Conservation (phyloP, 1,139 yeast genomes). For the Taphrina deformans region DNA sequence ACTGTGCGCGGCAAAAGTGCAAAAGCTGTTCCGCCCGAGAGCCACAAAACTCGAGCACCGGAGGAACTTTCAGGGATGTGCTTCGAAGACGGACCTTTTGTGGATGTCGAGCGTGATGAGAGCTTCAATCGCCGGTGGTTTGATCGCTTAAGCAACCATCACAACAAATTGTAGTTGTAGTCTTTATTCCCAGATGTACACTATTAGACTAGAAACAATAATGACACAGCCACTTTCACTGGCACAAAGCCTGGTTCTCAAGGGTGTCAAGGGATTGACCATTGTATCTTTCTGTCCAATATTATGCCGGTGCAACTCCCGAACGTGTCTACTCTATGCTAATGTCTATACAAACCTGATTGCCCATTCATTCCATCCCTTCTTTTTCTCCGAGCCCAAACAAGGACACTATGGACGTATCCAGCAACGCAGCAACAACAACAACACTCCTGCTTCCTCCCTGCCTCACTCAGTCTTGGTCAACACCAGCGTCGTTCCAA, state of each 20-base stretch:
- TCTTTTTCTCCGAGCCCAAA: no score
- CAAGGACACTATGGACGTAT: no score
- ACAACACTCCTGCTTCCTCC: no score
- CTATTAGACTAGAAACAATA: neutral
- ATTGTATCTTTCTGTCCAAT: neutral
- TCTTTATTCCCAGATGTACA: no score
- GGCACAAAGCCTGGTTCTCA: no score
- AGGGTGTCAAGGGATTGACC: no score
- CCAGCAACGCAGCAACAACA: no score
- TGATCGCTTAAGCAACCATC: neutral
- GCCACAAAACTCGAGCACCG: neutral
- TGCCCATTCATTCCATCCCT: neutral
- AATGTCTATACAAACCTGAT: neutral
- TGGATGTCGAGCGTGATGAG: constrained; percentile 19
- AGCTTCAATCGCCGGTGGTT: constrained; percentile 20
- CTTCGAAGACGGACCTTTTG: neutral
- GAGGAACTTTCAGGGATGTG: neutral
- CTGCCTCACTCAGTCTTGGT: constrained; percentile 12
- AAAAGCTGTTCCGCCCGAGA: neutral
- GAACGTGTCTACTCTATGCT: neutral
- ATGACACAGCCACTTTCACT: neutral
- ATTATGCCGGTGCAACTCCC: no score
- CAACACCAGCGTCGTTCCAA: constrained; percentile 52
- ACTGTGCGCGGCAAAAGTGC: neutral
- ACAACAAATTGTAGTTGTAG: neutral